Percentiles rank a stretch among this genome's conserved stretches.
Conservation (phyloP, 2,329 filamentous ascomycete genomes). For the Venturia pyrina region DNA sequence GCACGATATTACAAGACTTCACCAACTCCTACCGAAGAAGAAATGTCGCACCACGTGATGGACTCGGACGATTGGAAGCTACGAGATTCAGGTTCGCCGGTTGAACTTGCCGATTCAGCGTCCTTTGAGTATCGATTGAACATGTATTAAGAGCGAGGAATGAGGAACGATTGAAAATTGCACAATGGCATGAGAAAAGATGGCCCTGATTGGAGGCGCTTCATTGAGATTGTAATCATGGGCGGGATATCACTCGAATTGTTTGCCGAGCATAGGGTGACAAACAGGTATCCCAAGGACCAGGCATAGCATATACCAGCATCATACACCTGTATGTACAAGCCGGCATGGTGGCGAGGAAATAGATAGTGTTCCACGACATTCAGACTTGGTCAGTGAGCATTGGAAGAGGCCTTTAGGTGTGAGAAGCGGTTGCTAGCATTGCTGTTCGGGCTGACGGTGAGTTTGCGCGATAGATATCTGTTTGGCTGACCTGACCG, state of each 20-base stretch:
- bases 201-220: background rate
- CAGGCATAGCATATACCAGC: background rate
- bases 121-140: background rate
- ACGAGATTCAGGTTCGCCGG: conserved; percentile 72
- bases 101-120: background rate
- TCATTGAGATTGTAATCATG: background rate
- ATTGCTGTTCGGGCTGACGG: background rate
- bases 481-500: background rate
- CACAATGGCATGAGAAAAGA: background rate
- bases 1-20: conserved; percentile 85
- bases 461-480: background rate
- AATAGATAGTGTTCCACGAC: background rate
- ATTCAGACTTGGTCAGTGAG: conserved; percentile 2
- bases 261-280: background rate
- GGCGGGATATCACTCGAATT: conserved; percentile 1
- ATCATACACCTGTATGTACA: background rate
- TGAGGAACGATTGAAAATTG: background rate
- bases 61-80: conserved; percentile 77
- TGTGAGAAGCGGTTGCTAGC: background rate
- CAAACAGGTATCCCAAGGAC: background rate
- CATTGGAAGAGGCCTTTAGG: background rate
- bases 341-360: background rate
- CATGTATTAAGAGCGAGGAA: background rate
- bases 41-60: conserved; percentile 91
- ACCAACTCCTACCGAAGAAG: conserved; percentile 87